Evolutionary conservation across 768 basidiomycete genomes (phyloP), one percentile per base, ranked within the genome.

Genomic region (Trametes cubensis): DNA sequence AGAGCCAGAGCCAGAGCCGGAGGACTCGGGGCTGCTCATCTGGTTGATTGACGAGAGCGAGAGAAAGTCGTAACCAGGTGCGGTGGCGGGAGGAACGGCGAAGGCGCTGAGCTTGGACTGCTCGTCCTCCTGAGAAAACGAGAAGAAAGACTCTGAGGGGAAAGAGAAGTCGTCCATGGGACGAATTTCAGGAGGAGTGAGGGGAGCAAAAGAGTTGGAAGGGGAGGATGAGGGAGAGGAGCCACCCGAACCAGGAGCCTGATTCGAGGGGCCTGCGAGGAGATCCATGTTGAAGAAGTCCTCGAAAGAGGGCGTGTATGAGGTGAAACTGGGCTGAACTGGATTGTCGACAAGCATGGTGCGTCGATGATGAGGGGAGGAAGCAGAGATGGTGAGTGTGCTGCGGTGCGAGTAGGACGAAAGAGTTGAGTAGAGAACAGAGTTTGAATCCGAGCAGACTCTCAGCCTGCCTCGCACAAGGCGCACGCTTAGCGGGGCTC

Each of bases 261-360:
- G 67, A 64, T 73, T 50, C 17, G 68, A 70, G 65, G 72, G 72
- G n/a, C 69, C 67, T 25, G 63, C 62, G 58, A 84, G 80, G 58
- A 85, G 79, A 63, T 90, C 88, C 52, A 86, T 78, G 71, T 89
- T 83, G 75, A 90, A 83, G 66, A 87, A 82, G 69, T 89, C 86
- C 71, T 79, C 82, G 67, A 88, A 75, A 66, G 83, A 79, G 41
- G 77, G 70, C 58, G 65, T 45, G 58, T 68, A 64, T 15, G 62
- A 54, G 63, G 69, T 63, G 60, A 68, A 65, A 6, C 47, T 61
- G 48, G 62, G 61, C 48, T 67, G 67, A 45, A 73, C 67, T 11
- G 72, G 69, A 48, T 75, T 77, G 76, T 81, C 79, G 70, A 80
- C 77, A 56, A 77, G 77, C 80, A 81, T 81, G 60, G 47, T 55